These are phyloP conservation scores for Petunia hybrid DNA, from an alignment of 305 asterid species.

Conservation along the genomic window DNA sequence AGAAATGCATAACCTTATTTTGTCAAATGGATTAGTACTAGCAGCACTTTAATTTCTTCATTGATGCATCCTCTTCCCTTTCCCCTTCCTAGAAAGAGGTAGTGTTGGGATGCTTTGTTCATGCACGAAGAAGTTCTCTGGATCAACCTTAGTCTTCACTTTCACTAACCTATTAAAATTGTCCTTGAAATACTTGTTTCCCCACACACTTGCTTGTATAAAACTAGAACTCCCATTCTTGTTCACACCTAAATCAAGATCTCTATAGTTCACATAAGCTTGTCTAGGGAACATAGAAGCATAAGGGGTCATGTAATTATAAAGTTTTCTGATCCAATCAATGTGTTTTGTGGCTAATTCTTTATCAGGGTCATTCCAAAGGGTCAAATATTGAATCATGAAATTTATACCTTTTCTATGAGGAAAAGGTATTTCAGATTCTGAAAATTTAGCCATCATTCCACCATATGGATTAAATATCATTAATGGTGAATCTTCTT, in stretches of 20 bases:
- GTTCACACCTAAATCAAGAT: conserved; percentile 69
- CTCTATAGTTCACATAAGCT: conserved; percentile 75
- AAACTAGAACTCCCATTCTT: conserved; percentile 44
- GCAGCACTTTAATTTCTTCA: conserved; percentile 28
- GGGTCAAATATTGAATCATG: conserved; percentile 56
- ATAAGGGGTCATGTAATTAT: conserved; percentile 62
- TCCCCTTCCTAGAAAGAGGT: conserved; percentile 38
- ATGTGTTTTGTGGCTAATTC: conserved; percentile 54
- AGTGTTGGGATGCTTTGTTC: conserved; percentile 77
- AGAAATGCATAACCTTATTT: conserved; percentile 4
- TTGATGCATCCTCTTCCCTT: conserved; percentile 42
- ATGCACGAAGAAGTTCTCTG: conserved; percentile 65
- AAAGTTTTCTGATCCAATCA: conserved; percentile 64
- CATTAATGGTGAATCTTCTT: conserved; percentile 64
- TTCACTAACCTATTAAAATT: conserved; percentile 61
- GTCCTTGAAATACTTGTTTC: conserved; percentile 61
- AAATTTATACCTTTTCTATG: conserved; percentile 64
- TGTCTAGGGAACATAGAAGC: conserved; percentile 68
- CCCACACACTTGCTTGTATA: conserved; percentile 60
- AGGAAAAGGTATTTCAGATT: conserved; percentile 69
- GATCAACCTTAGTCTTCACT: conserved; percentile 71
- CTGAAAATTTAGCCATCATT: conserved; percentile 61
- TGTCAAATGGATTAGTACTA: not conserved
- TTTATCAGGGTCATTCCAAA: conserved; percentile 57
- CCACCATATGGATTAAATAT: conserved; percentile 75